phyloP scores from a whole-genome alignment of 2,329 filamentous ascomycete species.

The Colletotrichum cuscutae region DNA sequence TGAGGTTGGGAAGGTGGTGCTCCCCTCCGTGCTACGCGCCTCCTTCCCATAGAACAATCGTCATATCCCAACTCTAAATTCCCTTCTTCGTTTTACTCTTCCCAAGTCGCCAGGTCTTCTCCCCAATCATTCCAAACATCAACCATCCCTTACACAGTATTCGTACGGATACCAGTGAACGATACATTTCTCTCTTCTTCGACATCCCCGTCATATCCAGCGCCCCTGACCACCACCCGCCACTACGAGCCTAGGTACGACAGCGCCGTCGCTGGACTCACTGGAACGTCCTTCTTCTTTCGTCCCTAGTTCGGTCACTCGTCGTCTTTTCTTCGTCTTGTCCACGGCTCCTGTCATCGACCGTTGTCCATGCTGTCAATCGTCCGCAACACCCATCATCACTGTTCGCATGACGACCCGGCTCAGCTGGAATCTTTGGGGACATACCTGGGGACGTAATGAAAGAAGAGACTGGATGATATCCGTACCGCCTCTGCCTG shows the following conservation, averaged over 20 bases:
- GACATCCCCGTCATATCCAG: neutral
- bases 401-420: conserved; percentile 4
- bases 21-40: neutral
- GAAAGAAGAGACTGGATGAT: conserved; percentile 9
- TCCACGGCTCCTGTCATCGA: conserved; percentile 7
- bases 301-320: conserved; percentile 16
- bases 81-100: neutral
- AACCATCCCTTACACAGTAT: neutral
- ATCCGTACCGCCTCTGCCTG: neutral
- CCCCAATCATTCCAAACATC: neutral
- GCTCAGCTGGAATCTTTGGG: neutral
- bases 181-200: neutral
- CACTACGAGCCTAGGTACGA: too few relatives aligned
- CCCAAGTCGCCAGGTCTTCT: neutral
- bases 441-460: neutral
- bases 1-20: neutral
- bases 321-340: conserved; percentile 31
- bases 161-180: neutral
- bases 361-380: conserved; percentile 15
- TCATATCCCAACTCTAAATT: neutral
- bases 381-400: conserved; percentile 16
- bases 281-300: conserved; percentile 14
- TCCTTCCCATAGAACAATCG: conserved; percentile 8
- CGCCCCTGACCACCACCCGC: neutral
- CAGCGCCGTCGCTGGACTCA: neutral